Evolutionary conservation across 805 yeast species (phyloP).

Genomic region (Candida endomychidarum): DNA sequence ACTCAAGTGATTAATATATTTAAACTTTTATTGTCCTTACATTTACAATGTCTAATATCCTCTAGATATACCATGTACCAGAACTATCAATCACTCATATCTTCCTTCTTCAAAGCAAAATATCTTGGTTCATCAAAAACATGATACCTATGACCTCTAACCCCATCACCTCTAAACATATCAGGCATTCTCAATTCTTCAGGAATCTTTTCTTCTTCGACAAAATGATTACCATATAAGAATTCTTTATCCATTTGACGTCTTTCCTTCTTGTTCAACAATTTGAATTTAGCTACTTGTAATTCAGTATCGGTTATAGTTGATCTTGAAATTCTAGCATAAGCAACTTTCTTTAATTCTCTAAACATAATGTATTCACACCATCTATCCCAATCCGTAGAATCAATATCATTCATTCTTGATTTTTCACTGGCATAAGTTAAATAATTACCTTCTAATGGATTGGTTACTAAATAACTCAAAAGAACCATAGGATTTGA

Average conservation of each 20-base stretch:
- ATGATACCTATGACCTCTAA: conserved; percentile 89
- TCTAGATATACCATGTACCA: no score
- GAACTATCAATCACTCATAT: no score
- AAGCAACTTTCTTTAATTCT: conserved; percentile 81
- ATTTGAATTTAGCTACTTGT: conserved; percentile 89
- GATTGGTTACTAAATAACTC: conserved; percentile 88
- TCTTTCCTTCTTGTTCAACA: conserved; percentile 41
- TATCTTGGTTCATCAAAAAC: conserved; percentile 94
- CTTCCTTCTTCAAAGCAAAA: conserved; percentile 36
- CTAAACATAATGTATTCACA: conserved; percentile 94
- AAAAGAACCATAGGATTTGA: conserved; percentile 80
- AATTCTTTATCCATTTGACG: conserved; percentile 33
- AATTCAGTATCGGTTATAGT: conserved; percentile 96
- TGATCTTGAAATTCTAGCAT: conserved; percentile 90
- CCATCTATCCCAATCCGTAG: conserved; percentile 96
- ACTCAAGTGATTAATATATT: conserved; percentile 3
- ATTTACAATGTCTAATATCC: background rate
- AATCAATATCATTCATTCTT: conserved; percentile 92
- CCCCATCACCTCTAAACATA: conserved; percentile 84
- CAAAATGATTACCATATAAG: conserved; percentile 54
- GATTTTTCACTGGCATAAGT: conserved; percentile 82
- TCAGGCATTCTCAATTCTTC: conserved; percentile 73
- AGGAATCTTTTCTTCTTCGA: conserved; percentile 57
- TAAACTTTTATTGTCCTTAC: no score
- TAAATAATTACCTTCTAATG: conserved; percentile 86